Evolutionary conservation across 805 yeast genomes (phyloP).

Genomic region (Helenozyma rhizophorensis): DNA sequence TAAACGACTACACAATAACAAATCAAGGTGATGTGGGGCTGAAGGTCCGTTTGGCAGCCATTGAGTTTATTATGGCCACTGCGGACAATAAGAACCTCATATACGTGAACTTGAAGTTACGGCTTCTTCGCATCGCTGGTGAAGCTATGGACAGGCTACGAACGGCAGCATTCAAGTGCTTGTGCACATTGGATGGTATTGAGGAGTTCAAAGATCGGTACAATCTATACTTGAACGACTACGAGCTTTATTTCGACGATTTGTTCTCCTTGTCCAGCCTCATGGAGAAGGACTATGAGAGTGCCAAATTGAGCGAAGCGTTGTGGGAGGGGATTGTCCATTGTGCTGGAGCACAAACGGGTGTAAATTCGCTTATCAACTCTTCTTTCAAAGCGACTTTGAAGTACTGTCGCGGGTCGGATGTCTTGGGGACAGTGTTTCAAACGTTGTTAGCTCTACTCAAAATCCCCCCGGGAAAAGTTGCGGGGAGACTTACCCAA

Average conservation of each 20-base stretch:
- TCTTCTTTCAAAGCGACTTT: conserved; percentile 33
- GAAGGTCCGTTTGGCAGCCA: conserved; percentile 53
- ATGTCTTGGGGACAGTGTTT: conserved; percentile 2
- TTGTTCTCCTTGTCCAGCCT: conserved; percentile 18
- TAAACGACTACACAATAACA: conserved; percentile 76
- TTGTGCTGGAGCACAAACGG: conserved; percentile 54
- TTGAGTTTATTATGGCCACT: conserved; percentile 36
- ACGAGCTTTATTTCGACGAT: conserved; percentile 15
- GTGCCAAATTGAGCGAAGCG: conserved; percentile 4
- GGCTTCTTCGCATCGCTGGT: conserved; percentile 52
- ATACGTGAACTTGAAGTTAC: conserved; percentile 19
- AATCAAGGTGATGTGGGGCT: conserved; percentile 93
- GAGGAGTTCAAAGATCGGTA: background rate
- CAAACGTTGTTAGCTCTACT: conserved; percentile 17
- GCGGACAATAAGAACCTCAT: background rate
- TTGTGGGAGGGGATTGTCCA: conserved; percentile 56
- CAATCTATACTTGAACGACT: conserved; percentile 2
- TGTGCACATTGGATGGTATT: conserved; percentile 20
- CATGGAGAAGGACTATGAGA: background rate
- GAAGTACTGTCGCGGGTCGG: too few relatives aligned
- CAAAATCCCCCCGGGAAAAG: conserved; percentile 10
- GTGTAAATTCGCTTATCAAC: conserved; percentile 42
- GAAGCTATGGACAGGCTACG: conserved; percentile 62
- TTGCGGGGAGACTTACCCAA: conserved; percentile 7
- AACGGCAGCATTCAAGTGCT: conserved; percentile 33